A percentile compares a stretch with the other conserved stretches of the same genome.
Conservation (phyloP, 306 rosid genomes). For the Cicer pinnatifidum region DNA sequence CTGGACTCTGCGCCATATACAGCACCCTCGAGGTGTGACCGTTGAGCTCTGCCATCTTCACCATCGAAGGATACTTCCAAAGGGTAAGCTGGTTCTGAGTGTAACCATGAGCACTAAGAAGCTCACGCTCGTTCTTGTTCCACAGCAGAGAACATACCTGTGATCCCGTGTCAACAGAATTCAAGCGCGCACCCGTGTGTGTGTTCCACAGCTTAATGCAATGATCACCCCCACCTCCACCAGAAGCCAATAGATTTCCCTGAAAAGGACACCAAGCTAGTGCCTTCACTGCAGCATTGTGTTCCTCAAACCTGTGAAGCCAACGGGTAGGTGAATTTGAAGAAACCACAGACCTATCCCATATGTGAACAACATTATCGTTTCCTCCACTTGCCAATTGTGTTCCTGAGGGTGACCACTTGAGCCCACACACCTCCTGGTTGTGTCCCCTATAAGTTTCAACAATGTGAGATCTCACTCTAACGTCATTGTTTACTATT, state of each 20-base stretch:
- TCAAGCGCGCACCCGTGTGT: conserved; percentile 80
- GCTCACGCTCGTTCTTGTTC: conserved; percentile 88
- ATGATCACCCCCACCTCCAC: conserved; percentile 77
- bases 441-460: conserved; percentile 76
- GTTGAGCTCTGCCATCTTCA: conserved; percentile 73
- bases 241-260: conserved; percentile 66
- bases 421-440: conserved; percentile 79
- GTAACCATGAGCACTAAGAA: conserved; percentile 87
- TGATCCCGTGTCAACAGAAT: conserved; percentile 74
- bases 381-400: conserved; percentile 85
- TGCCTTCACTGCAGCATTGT: conserved; percentile 77
- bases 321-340: conserved; percentile 65
- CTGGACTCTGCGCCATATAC: conserved; percentile 65
- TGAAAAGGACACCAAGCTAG: conserved; percentile 92
- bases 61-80: conserved; percentile 92
- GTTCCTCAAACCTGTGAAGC: conserved; percentile 80
- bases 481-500: conserved; percentile 71
- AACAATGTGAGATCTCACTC: conserved; percentile 69
- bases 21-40: conserved; percentile 88
- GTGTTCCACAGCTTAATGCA: conserved; percentile 81
- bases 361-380: conserved; percentile 70
- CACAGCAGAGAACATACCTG: conserved; percentile 76
- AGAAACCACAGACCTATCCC: conserved; percentile 71
- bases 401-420: conserved; percentile 78
- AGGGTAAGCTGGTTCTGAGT: conserved; percentile 77